Base-by-base conservation (phyloP, 1,284 basidiomycete genomes). In the Pterulicium gracile region DNA sequence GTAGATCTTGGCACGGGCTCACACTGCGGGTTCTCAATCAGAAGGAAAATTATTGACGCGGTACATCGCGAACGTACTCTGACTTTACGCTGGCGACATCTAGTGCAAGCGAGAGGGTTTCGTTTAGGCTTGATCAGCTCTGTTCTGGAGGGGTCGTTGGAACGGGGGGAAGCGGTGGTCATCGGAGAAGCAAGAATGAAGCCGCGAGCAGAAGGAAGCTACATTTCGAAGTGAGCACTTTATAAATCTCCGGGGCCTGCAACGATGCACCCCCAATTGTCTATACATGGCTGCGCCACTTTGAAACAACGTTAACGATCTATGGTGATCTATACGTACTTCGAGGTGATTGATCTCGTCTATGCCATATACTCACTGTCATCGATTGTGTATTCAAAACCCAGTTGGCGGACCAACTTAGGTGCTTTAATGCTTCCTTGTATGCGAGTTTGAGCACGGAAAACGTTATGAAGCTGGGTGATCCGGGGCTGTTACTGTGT, bases 61-160 rank as follows among this genome's bases (percentile, higher is more conserved):
- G 3, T 18, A 50, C 22, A 7, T 43, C 36, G 45, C 23, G 4
- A 14, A 49, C 57, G 40, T 50, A 72, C 76, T 62, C 72, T 75
- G 46, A 77, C 67, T 58, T 79, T 76, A 10, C 70, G 66, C 32
- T 60, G 56, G n/a, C 76, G 69, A 54, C 76, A 79, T 48, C 63
- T 61, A 1, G 58, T 61, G 56, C 76, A 79, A 7, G 76, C 76
- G 51, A 76, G 70, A 19, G 67, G 62, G 1, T 68, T 69, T 47
- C 73, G 63, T 51, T 66, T 67, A 48, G 63, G 58, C 40, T 63
- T 55, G 22, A n/a, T 15, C 3, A 35, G 59, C 56, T 19, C 61
- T 55, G 34, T 60, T 58, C 23, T 53, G 50, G 22, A 60, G 52
- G 18, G 58, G 49, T 22, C 47, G 51, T 13, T 50, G 54, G 48